Conservation (phyloP, 73 alveolate species). For the Paramecium sonneborni region DNA sequence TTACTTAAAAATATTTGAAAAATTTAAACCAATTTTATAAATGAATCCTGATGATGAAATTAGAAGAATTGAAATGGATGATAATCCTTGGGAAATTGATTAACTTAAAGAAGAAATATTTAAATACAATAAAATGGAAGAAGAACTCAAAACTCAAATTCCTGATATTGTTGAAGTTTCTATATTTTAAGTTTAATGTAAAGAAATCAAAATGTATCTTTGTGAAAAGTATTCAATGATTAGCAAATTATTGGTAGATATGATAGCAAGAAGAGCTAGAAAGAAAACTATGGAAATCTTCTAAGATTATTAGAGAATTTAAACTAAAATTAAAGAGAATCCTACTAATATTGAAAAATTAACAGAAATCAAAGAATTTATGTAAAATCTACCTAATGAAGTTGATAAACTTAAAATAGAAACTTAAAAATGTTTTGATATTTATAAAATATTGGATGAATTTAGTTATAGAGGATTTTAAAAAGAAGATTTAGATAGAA, state of each 20-base stretch:
- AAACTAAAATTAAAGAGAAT: slow-evolving; percentile 89
- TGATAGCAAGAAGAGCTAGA: slow-evolving; percentile 96
- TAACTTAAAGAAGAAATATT: slow-evolving; percentile 91
- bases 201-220: slow-evolving; percentile 91
- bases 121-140: slow-evolving; percentile 90
- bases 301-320: slow-evolving; percentile 92
- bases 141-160: slow-evolving; percentile 84
- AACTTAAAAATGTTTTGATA: slow-evolving; percentile 87
- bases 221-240: slow-evolving; percentile 92
- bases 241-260: slow-evolving; percentile 93
- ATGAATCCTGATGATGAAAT: slow-evolving; percentile 95
- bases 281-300: slow-evolving; percentile 88
- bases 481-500: slow-evolving; percentile 90
- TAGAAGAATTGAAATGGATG: slow-evolving; percentile 87
- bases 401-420: slow-evolving; percentile 92
- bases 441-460: slow-evolving; percentile 93
- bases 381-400: slow-evolving; percentile 92
- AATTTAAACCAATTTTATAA: slow-evolving; percentile 87
- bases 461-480: slow-evolving; percentile 93
- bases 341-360: slow-evolving; percentile 96
- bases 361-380: slow-evolving; percentile 93
- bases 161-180: slow-evolving; percentile 95
- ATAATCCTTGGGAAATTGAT: slow-evolving; percentile 87
- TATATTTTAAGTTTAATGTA: slow-evolving; percentile 94
- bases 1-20: slow-evolving; percentile 88